Evolutionary conservation across 345 rosid genomes (phyloP).

Genomic region (Eucalyptus cloeziana): DNA sequence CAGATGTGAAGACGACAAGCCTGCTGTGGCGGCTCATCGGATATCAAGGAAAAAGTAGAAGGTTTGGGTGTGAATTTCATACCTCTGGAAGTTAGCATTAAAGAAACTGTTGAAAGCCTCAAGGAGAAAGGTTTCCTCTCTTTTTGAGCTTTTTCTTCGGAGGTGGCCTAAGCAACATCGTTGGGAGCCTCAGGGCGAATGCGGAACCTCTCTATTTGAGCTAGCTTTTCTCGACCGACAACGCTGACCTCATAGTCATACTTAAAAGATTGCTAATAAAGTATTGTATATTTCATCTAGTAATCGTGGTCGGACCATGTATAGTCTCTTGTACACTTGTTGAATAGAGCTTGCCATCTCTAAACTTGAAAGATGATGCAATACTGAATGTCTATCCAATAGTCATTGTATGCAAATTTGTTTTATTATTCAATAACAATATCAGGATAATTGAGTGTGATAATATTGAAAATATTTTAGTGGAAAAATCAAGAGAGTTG

Average conservation of each 20-base stretch:
- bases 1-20: constrained; percentile 18
- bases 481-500: neutral
- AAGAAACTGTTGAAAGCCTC: constrained; percentile 10
- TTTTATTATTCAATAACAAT: neutral
- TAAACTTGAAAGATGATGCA: neutral
- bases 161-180: neutral
- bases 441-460: neutral
- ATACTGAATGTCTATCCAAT: neutral
- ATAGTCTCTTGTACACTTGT: neutral
- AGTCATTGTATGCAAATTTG: neutral
- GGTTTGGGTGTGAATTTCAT: constrained; percentile 3
- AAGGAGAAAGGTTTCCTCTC: constrained; percentile 8
- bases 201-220: neutral
- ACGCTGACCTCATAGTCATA: neutral
- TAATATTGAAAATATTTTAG: neutral
- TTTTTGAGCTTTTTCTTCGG: neutral
- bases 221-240: neutral
- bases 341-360: neutral
- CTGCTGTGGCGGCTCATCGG: neutral
- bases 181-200: neutral
- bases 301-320: neutral
- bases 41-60: constrained; percentile 5
- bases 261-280: neutral
- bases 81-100: constrained; percentile 1
- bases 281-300: neutral